Percentiles rank a stretch among this genome's conserved stretches.
Evolutionary conservation across 306 rosid genomes (phyloP).

Genomic region (Citrullus colocynthis): DNA sequence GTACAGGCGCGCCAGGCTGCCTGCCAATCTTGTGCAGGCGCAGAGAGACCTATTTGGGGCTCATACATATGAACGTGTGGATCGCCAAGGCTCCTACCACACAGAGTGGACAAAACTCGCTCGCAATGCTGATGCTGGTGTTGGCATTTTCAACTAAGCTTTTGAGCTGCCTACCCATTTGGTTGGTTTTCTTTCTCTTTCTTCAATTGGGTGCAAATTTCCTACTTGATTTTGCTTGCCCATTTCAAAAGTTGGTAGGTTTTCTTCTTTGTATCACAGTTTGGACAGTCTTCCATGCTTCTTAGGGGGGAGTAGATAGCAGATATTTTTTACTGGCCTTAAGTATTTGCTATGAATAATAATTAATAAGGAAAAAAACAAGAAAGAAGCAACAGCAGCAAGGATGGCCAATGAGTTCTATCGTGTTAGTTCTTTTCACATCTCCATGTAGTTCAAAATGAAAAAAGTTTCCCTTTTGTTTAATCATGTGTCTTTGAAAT

Average conservation of each 20-base stretch:
- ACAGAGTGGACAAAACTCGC: constrained; percentile 94
- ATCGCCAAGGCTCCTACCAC: constrained; percentile 74
- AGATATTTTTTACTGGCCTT: neutral
- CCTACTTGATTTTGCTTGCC: constrained; percentile 1
- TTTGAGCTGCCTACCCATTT: constrained; percentile 1
- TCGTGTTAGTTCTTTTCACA: neutral
- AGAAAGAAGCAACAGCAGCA: neutral
- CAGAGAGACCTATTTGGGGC: constrained; percentile 96
- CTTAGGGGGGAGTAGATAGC: constrained; percentile 5
- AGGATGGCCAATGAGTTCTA: neutral
- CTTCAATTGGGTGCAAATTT: constrained; percentile 12
- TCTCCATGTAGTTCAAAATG: neutral
- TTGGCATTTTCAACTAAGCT: constrained; percentile 46
- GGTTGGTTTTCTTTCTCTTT: constrained; percentile 10
- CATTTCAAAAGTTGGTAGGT: constrained; percentile 1
- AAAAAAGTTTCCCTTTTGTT: neutral
- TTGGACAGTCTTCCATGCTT: constrained; percentile 22
- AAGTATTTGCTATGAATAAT: neutral
- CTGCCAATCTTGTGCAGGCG: constrained; percentile 94
- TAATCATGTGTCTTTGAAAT: neutral
- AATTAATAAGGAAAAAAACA: neutral
- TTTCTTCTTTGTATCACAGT: constrained; percentile 21
- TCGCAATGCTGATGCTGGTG: constrained; percentile 38
- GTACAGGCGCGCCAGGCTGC: constrained; percentile 70
- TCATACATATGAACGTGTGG: constrained; percentile 77